Percentiles rank a stretch among this genome's conserved stretches.
Evolutionary conservation across 352 stramenopile genomes (phyloP).

Genomic region (Pythium apleroticum): DNA sequence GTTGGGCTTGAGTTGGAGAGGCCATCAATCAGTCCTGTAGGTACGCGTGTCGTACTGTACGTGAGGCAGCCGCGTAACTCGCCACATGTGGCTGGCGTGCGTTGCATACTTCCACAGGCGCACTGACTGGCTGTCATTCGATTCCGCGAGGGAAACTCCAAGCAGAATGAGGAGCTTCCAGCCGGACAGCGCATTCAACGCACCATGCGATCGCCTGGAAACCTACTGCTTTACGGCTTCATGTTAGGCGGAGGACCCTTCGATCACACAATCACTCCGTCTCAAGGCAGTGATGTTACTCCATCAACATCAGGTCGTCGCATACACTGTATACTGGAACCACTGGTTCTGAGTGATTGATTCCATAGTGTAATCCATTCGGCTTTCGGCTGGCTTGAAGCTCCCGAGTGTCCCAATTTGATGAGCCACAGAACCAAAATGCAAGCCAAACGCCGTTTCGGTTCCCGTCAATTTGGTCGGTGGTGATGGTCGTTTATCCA

Average conservation of each 20-base stretch:
- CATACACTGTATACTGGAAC: background rate
- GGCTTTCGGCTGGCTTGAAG: background rate
- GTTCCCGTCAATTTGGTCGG: background rate
- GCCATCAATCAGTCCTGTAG: background rate
- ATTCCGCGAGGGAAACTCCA: background rate
- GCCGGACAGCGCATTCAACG: background rate
- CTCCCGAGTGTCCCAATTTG: conserved; percentile 1
- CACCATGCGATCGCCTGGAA: background rate
- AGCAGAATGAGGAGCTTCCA: background rate
- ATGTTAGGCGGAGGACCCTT: too few relatives aligned
- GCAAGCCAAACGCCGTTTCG: background rate
- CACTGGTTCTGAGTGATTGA: background rate
- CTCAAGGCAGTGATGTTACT: background rate
- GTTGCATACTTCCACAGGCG: background rate
- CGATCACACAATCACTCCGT: background rate
- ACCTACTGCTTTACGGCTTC: background rate
- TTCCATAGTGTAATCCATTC: background rate
- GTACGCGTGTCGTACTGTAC: background rate
- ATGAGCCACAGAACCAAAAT: conserved; percentile 1
- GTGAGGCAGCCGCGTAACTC: background rate
- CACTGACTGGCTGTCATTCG: background rate
- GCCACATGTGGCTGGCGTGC: conserved; percentile 2
- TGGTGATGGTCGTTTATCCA: conserved; percentile 4
- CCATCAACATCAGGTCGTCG: background rate
- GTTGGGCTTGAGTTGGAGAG: background rate